Evolutionary conservation across 2,329 filamentous ascomycete genomes (phyloP).

Genomic region (Aureobasidium zeae): DNA sequence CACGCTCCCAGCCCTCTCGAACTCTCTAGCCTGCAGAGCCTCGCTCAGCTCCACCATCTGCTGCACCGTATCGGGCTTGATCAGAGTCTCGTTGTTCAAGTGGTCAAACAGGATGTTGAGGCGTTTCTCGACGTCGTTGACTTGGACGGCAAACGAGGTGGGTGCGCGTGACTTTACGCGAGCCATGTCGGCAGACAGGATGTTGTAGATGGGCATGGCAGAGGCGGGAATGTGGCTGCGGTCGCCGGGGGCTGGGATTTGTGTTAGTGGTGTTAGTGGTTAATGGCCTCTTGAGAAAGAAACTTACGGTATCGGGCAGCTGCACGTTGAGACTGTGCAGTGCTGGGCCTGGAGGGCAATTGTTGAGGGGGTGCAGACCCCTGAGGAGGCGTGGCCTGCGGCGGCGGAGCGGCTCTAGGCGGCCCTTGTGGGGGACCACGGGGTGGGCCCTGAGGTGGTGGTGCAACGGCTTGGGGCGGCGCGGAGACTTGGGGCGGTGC

Average conservation of each 20-base stretch:
- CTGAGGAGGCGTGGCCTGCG: constrained; percentile 32
- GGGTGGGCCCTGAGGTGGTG: constrained; percentile 33
- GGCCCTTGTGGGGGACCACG: constrained; percentile 40
- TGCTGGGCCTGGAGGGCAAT: constrained; percentile 34
- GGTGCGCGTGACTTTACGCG: constrained; percentile 80
- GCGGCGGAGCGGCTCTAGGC: constrained; percentile 37
- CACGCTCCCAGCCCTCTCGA: constrained; percentile 36
- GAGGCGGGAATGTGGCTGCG: constrained; percentile 75
- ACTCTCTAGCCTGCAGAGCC: constrained; percentile 34
- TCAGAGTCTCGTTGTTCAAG: constrained; percentile 86
- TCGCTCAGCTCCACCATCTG: constrained; percentile 50
- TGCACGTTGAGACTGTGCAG: constrained; percentile 42
- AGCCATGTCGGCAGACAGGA: constrained; percentile 75
- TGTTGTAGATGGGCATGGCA: constrained; percentile 70
- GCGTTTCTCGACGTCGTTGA: constrained; percentile 88
- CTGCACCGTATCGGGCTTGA: constrained; percentile 68
- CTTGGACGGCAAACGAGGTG: constrained; percentile 74
- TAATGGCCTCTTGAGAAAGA: not conserved
- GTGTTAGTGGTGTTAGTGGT: constrained; percentile 17
- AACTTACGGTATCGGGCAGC: constrained; percentile 61
- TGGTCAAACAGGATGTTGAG: constrained; percentile 93
- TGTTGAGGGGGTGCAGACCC: constrained; percentile 22
- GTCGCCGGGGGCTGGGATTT: constrained; percentile 48
- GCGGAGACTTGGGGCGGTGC: constrained; percentile 30
- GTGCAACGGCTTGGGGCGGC: constrained; percentile 31